Percentiles rank a stretch among this genome's conserved stretches.
These are phyloP conservation scores for Gaertneriomyces semiglobifer DNA, from an alignment of 192 early-diverging fungal species.

Conservation along the genomic window DNA sequence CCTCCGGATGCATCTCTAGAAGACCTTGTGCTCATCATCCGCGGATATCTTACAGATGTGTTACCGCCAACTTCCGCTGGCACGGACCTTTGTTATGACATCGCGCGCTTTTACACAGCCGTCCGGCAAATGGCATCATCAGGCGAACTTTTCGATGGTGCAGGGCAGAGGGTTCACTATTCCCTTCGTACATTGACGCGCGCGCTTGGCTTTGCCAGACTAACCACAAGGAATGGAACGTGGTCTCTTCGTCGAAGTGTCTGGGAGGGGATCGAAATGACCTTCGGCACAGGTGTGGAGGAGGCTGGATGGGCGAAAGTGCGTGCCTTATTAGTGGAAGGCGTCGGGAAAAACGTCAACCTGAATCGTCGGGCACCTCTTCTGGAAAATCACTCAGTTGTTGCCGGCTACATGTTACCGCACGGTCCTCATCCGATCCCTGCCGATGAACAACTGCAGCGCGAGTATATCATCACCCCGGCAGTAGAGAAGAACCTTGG, in stretches of 20 bases:
- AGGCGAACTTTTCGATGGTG: constrained; percentile 84
- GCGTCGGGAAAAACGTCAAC: constrained; percentile 56
- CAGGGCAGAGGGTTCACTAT: constrained; percentile 82
- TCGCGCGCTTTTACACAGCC: constrained; percentile 78
- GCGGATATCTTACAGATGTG: constrained; percentile 61
- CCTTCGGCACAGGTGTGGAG: constrained; percentile 86
- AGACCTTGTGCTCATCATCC: constrained; percentile 80
- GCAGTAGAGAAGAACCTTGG: constrained; percentile 84
- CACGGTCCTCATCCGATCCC: constrained; percentile 41
- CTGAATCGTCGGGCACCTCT: constrained; percentile 55
- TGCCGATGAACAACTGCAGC: constrained; percentile 15
- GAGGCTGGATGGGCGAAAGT: constrained; percentile 61
- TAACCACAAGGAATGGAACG: constrained; percentile 56
- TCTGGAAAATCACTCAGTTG: constrained; percentile 46
- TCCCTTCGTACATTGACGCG: constrained; percentile 90
- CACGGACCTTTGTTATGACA: constrained; percentile 60
- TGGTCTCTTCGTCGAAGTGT: constrained; percentile 83
- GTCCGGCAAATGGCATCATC: constrained; percentile 67
- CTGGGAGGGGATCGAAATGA: constrained; percentile 94
- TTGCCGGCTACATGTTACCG: constrained; percentile 87
- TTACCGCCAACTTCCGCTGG: constrained; percentile 49
- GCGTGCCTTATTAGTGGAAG: constrained; percentile 51
- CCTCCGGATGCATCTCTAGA: constrained; percentile 76
- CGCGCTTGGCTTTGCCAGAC: constrained; percentile 72
- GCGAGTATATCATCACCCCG: constrained; percentile 76